Conservation (phyloP, 169 alveolate genomes). For the Cyclospora cayetanensis region DNA sequence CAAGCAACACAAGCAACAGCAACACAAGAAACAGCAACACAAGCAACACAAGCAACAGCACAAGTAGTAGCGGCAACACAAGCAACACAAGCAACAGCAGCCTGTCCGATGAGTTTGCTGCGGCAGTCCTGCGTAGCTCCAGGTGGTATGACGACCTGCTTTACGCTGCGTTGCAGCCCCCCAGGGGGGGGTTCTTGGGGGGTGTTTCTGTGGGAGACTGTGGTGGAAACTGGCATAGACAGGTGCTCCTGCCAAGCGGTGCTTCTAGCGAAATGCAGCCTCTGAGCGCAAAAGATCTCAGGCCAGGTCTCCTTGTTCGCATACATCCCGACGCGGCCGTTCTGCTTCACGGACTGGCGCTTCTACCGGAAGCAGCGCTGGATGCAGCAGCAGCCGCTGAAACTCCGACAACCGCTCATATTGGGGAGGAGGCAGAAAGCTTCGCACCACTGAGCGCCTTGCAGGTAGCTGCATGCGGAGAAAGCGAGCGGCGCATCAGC, state of each 20-base stretch:
- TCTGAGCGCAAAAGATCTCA: conserved; percentile 36
- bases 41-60: conserved; percentile 29
- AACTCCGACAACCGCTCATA: neutral
- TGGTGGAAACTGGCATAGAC: conserved; percentile 25
- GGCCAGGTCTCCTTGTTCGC: conserved; percentile 58
- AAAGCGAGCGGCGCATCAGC: conserved; percentile 21
- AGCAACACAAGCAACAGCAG: conserved; percentile 41
- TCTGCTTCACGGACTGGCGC: neutral
- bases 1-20: neutral
- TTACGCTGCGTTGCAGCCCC: conserved; percentile 54
- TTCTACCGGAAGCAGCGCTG: conserved; percentile 29
- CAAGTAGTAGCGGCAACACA: neutral
- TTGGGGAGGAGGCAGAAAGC: neutral
- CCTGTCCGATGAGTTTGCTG: conserved; percentile 52
- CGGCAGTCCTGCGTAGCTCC: conserved; percentile 47
- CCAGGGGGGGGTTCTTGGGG: neutral
- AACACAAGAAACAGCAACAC: neutral
- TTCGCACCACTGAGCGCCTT: neutral
- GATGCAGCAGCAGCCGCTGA: conserved; percentile 9
- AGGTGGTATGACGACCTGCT: conserved; percentile 63
- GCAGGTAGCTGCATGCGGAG: neutral
- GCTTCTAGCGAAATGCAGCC: conserved; percentile 31
- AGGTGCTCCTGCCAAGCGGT: neutral
- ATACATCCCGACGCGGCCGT: conserved; percentile 65
- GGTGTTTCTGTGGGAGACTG: neutral